A percentile compares a stretch with the other conserved stretches of the same genome.
These are phyloP conservation scores for Aspergillus fructus DNA, from an alignment of 2,329 filamentous ascomycete species.

Conservation along the genomic window DNA sequence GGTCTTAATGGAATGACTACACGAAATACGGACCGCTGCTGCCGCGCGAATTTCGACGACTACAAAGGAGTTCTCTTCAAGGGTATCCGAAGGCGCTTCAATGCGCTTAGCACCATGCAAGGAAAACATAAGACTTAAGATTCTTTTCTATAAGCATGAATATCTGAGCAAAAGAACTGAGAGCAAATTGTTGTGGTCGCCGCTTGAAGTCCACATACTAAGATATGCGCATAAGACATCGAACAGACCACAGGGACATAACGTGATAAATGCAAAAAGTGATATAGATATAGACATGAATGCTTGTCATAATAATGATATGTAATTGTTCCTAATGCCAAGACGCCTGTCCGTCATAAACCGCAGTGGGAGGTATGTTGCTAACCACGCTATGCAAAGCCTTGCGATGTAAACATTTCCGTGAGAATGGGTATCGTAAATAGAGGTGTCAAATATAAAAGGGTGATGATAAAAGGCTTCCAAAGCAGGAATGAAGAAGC, in stretches of 20 bases:
- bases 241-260: constrained; percentile 2
- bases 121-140: constrained; percentile 7
- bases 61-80: background rate
- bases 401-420: constrained; percentile 25
- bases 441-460: constrained; percentile 19
- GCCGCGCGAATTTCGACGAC: background rate
- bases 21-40: background rate
- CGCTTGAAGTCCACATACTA: constrained; percentile 7
- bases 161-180: constrained; percentile 1
- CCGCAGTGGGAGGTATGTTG: constrained; percentile 35
- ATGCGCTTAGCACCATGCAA: background rate
- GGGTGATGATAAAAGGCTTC: constrained; percentile 2
- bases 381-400: constrained; percentile 43
- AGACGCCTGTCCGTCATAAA: constrained; percentile 38
- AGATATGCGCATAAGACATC: constrained; percentile 10
- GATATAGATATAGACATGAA: constrained; percentile 1
- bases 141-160: constrained; percentile 7
- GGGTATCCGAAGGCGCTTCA: background rate
- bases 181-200: background rate
- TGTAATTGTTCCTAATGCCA: constrained; percentile 23
- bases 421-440: constrained; percentile 41
- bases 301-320: constrained; percentile 10
- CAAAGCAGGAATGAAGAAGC: constrained; percentile 7
- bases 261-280: background rate
- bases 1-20: background rate